phyloP scores from a whole-genome alignment of 148 eudicot species.

The Rhododendron griersonianum region DNA sequence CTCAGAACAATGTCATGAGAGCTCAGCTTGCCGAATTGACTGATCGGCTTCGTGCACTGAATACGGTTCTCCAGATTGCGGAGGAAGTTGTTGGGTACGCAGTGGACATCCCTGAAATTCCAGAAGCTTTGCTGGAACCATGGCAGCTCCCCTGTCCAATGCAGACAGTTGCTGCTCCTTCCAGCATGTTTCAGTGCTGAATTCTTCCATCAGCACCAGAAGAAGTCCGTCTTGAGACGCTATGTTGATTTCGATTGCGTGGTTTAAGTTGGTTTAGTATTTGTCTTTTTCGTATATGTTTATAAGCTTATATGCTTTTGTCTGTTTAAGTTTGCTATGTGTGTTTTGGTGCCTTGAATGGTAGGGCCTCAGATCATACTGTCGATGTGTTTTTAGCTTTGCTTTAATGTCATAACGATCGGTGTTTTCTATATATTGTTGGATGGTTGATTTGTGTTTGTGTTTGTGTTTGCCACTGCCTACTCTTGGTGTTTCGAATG shows the following conservation, averaged over 20 bases:
- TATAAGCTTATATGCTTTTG: not conserved
- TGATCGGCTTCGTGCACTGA: slow-evolving; percentile 60
- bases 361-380: not conserved
- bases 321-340: not conserved
- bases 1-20: slow-evolving; percentile 71
- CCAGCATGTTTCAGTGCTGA: slow-evolving; percentile 53
- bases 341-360: not conserved
- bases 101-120: slow-evolving; percentile 69
- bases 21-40: slow-evolving; percentile 70
- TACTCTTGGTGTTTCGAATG: not conserved
- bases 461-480: not conserved
- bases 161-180: slow-evolving; percentile 43
- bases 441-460: not conserved
- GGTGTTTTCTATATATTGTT: not conserved
- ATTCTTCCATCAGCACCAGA: not conserved
- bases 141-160: slow-evolving; percentile 87
- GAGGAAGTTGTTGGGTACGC: slow-evolving; percentile 67
- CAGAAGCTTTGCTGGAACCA: slow-evolving; percentile 73
- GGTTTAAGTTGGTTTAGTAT: not conserved
- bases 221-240: not conserved
- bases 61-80: slow-evolving; percentile 57
- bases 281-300: not conserved
- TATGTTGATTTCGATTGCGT: not conserved
- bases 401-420: not conserved
- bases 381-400: not conserved